Base-by-base conservation (phyloP, 495 filamentous ascomycete species). In the Aspergillus olivimuriae region DNA sequence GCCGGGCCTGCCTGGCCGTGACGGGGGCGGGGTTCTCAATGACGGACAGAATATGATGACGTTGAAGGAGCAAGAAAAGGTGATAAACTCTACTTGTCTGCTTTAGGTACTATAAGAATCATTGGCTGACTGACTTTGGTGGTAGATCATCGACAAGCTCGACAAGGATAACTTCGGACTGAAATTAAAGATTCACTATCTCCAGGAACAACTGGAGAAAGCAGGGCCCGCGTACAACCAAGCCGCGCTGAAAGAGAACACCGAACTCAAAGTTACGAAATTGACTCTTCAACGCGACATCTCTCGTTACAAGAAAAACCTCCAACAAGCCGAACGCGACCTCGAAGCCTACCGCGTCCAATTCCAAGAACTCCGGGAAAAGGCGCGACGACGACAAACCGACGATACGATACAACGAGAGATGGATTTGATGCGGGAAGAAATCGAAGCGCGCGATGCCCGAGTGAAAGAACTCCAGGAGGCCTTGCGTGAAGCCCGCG, bases 101-200 rank as follows among this genome's bases (percentile, higher is more conserved):
- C 32, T 26, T 24, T 21, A 19, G 23, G 30, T 4, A 4, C 16
- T 15, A 16, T 20, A 16, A 18, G 18, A 17, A 15, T 26, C 12
- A 17, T 20, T 7, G 7, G 11, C 14, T 20, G 32, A 37, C 55
- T 62, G 28, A 65, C 41, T 41, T 46, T n/a, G 24, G n/a, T n/a
- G n/a, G 20, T 44, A 84, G 81, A 78, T 81, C 44, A 91, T 98
- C 53, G 88, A 95, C 62, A 86, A 84, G 56, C 89, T 97, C 47
- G 88, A 97, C 60, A 98, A 97, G 68, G 73, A 74, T 46, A 97
- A 97, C 55, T 98, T 95, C 56, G 94, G 94, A 48, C 72, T 98
- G 30, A 98, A 98, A 64, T 76, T 98, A 44, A 96, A 95, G 65
- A 92, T 97, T 30, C 90, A 95, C 64, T 97, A 91, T 54, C 72